phyloP scores from a whole-genome alignment of 129 eudicot genomes.

The Pseudognaphalium luteoalbum region DNA sequence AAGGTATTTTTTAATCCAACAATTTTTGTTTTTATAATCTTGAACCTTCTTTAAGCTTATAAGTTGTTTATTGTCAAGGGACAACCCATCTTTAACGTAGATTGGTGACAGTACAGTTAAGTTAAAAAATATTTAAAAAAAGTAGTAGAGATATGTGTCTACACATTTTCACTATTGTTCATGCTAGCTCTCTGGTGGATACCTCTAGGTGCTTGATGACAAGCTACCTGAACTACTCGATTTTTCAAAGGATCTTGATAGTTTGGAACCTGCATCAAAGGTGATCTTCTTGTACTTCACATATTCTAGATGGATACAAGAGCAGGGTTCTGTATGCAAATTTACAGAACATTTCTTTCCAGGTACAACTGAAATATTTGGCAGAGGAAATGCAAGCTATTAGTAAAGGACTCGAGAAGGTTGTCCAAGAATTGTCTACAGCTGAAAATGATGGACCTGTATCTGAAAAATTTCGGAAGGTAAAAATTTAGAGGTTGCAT shows the following conservation, averaged over 20 bases:
- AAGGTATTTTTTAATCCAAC: slow-evolving; percentile 52
- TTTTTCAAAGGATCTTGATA: slow-evolving; percentile 73
- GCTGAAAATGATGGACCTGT: slow-evolving; percentile 86
- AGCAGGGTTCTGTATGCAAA: slow-evolving; percentile 1
- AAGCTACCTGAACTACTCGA: slow-evolving; percentile 87
- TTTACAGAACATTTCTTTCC: slow-evolving; percentile 16
- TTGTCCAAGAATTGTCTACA: slow-evolving; percentile 77
- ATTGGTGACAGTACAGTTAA: slow-evolving; percentile 5
- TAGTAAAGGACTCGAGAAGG: slow-evolving; percentile 90
- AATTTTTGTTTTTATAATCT: neutral
- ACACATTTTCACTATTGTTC: slow-evolving; percentile 35
- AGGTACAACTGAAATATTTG: slow-evolving; percentile 79
- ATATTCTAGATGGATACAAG: neutral
- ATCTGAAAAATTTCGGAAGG: slow-evolving; percentile 67
- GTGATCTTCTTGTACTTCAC: slow-evolving; percentile 37
- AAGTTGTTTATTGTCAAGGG: slow-evolving; percentile 1
- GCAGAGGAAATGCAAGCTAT: slow-evolving; percentile 98
- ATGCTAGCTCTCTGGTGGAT: slow-evolving; percentile 35
- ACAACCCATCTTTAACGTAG: neutral
- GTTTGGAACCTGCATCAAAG: slow-evolving; percentile 88
- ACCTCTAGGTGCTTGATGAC: slow-evolving; percentile 71
- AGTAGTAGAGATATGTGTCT: neutral
- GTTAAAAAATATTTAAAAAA: neutral
- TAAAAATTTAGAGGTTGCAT: slow-evolving; percentile 17
- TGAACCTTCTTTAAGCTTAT: neutral